phyloP scores from a whole-genome alignment of 495 filamentous ascomycete genomes.

The Trichoderma virens region DNA sequence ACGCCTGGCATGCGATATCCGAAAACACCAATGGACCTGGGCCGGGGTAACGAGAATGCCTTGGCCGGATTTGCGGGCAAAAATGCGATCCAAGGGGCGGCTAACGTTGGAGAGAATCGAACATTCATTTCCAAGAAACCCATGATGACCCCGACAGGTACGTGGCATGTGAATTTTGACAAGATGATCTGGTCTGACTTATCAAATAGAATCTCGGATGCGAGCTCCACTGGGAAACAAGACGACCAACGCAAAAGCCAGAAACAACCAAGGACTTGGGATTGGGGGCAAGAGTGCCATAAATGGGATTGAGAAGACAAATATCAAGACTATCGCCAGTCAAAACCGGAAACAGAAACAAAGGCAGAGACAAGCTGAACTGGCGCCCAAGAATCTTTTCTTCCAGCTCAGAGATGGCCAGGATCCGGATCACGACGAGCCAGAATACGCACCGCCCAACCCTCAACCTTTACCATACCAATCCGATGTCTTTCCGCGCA shows the following conservation, averaged over 20 bases:
- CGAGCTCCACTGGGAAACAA: constrained; percentile 85
- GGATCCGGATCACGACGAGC: constrained; percentile 37
- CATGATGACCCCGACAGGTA: constrained; percentile 82
- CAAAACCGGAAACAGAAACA: constrained; percentile 29
- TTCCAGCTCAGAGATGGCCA: constrained; percentile 8
- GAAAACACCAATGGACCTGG: constrained; percentile 79
- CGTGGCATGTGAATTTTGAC: constrained; percentile 1
- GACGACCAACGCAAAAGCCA: constrained; percentile 90
- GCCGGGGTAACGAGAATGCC: constrained; percentile 80
- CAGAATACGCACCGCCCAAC: constrained; percentile 41
- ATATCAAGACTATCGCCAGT: constrained; percentile 27
- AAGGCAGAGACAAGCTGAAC: constrained; percentile 23
- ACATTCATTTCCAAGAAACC: constrained; percentile 53
- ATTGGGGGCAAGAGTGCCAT: constrained; percentile 33
- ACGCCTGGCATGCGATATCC: constrained; percentile 68
- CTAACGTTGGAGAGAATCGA: constrained; percentile 46
- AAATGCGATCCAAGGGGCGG: constrained; percentile 49
- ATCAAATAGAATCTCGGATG: constrained; percentile 50
- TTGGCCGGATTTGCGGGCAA: constrained; percentile 55
- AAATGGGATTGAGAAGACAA: constrained; percentile 36
- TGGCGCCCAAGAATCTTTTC: constrained; percentile 20
- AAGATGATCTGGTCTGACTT: constrained; percentile 22
- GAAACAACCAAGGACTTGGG: constrained; percentile 42
- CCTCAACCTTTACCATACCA: constrained; percentile 60
- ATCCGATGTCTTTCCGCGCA: constrained; percentile 65